Percentiles rank a stretch among this genome's conserved stretches.
Evolutionary conservation across 805 yeast genomes (phyloP).

Genomic region (Metschnikowia hibisci): DNA sequence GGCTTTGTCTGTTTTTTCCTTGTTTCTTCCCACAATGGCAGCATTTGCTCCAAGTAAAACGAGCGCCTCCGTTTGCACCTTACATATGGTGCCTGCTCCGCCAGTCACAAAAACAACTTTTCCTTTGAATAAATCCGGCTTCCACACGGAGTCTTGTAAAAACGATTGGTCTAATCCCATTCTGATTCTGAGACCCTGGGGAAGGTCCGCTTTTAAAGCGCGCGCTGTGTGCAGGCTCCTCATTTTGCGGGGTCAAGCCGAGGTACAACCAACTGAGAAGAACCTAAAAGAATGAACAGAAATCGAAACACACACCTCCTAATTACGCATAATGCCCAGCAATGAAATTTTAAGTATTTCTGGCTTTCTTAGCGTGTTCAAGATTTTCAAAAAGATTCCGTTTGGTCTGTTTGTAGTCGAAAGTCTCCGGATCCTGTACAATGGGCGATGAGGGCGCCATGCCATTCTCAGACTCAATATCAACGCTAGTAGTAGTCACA

Average conservation of each 20-base stretch:
- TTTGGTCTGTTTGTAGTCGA: background rate
- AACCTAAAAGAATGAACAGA: no score
- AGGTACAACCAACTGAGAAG: no score
- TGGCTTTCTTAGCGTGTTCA: constrained; percentile 5
- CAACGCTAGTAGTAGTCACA: constrained; percentile 18
- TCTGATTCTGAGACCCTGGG: background rate
- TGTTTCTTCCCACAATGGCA: constrained; percentile 27
- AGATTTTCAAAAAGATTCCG: constrained; percentile 2
- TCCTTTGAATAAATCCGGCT: constrained; percentile 25
- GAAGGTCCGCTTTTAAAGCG: background rate
- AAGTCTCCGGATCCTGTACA: constrained; percentile 16
- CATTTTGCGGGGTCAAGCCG: constrained; percentile 15
- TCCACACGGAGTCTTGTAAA: constrained; percentile 22
- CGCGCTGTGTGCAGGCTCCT: constrained; percentile 3
- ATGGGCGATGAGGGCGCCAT: constrained; percentile 27
- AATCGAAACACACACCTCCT: no score
- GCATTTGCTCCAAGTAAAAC: constrained; percentile 29
- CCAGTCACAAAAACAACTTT: constrained; percentile 31
- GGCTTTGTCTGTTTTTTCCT: constrained; percentile 23
- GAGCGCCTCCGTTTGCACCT: constrained; percentile 28
- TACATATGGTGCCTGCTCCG: constrained; percentile 29
- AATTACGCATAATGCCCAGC: no score
- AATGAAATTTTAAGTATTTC: no score
- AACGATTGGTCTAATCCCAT: constrained; percentile 21
- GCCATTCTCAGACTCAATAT: constrained; percentile 15